Evolutionary conservation across 768 basidiomycete species (phyloP).

Genomic region (Psilocybe sp.): DNA sequence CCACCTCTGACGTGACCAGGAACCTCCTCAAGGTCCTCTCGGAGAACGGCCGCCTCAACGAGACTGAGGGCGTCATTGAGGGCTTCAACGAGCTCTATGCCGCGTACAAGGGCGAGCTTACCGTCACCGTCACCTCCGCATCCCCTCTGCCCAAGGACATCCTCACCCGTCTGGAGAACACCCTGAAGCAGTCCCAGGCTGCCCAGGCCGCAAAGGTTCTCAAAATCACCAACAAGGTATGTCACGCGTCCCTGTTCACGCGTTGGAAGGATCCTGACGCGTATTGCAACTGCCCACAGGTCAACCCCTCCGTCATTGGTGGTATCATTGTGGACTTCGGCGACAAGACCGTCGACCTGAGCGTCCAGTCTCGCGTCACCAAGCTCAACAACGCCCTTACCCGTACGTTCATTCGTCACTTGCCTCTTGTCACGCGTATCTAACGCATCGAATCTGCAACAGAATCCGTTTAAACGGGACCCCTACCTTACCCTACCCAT

Average conservation of each 20-base stretch:
- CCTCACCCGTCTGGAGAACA: slow-evolving; percentile 74
- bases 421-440: background rate
- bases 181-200: slow-evolving; percentile 82
- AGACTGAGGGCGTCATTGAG: slow-evolving; percentile 83
- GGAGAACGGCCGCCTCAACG: slow-evolving; percentile 88
- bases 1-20: slow-evolving; percentile 83
- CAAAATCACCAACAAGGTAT: slow-evolving; percentile 89
- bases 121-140: slow-evolving; percentile 89
- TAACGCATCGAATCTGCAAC: background rate
- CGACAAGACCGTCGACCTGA: slow-evolving; percentile 97
- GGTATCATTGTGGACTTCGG: slow-evolving; percentile 96
- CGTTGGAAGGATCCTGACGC: background rate
- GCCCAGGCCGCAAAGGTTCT: slow-evolving; percentile 86
- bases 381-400: slow-evolving; percentile 89
- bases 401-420: slow-evolving; percentile 47
- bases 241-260: slow-evolving; percentile 13
- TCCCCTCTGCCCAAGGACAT: slow-evolving; percentile 74
- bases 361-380: slow-evolving; percentile 89
- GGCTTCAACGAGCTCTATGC: slow-evolving; percentile 89
- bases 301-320: slow-evolving; percentile 89
- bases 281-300: slow-evolving; percentile 40
- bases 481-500: background rate
- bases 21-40: slow-evolving; percentile 88
- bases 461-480: slow-evolving; percentile 37
- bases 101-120: slow-evolving; percentile 89